Evolutionary conservation across 2,329 filamentous ascomycete species (phyloP).

Genomic region (Pyrenophora graminea): DNA sequence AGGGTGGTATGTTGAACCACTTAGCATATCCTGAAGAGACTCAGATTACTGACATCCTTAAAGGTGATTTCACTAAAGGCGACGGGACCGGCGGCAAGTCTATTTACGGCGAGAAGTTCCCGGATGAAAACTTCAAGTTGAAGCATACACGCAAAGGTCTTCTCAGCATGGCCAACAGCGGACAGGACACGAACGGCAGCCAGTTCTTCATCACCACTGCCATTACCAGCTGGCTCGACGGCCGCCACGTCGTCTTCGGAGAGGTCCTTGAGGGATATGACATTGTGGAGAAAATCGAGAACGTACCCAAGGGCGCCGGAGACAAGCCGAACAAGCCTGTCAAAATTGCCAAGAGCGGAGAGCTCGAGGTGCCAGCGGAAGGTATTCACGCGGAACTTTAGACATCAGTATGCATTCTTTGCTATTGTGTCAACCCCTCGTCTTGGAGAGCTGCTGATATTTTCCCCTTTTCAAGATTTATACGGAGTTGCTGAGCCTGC

Average conservation of each 20-base stretch:
- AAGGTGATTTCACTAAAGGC: constrained; percentile 42
- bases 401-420: constrained; percentile 43
- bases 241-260: constrained; percentile 83
- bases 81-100: constrained; percentile 86
- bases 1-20: constrained; percentile 60
- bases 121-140: constrained; percentile 93
- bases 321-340: constrained; percentile 72
- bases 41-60: neutral
- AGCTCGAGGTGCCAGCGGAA: constrained; percentile 82
- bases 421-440: constrained; percentile 19
- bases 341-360: constrained; percentile 82
- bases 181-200: constrained; percentile 72
- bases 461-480: constrained; percentile 49
- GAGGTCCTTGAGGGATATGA: constrained; percentile 88
- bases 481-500: constrained; percentile 50
- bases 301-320: constrained; percentile 64
- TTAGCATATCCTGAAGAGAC: neutral
- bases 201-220: constrained; percentile 92
- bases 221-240: constrained; percentile 80
- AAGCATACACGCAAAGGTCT: constrained; percentile 85
- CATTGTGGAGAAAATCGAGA: constrained; percentile 77
- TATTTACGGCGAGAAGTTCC: constrained; percentile 83
- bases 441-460: constrained; percentile 50
- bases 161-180: constrained; percentile 71
- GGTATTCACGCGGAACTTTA: constrained; percentile 92